These are phyloP conservation scores for Nidularia pulvinata DNA, from an alignment of 768 basidiomycete species.

Conservation along the genomic window DNA sequence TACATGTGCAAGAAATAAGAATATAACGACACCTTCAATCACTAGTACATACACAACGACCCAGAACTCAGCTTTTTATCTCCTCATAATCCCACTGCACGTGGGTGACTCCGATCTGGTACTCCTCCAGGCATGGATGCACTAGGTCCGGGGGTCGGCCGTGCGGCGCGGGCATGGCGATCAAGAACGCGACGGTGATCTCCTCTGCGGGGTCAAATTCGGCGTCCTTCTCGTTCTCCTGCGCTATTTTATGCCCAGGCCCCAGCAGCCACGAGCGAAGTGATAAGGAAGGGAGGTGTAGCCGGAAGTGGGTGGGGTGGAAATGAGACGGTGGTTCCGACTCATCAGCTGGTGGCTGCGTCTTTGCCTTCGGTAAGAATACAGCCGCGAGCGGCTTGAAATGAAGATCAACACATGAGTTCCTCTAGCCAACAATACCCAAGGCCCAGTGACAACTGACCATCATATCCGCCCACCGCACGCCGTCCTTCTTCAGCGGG, in stretches of 20 bases:
- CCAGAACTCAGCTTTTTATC: not conserved
- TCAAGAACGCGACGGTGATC: constrained; percentile 39
- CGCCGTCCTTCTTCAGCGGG: not conserved
- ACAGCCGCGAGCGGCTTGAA: constrained; percentile 19
- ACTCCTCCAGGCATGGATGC: constrained; percentile 21
- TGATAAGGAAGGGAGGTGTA: constrained; percentile 1
- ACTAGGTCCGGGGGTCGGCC: not conserved
- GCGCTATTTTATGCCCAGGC: not conserved
- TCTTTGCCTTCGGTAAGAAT: constrained; percentile 5
- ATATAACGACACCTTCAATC: too few relatives aligned
- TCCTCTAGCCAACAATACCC: too few relatives aligned
- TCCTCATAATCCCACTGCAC: constrained; percentile 26
- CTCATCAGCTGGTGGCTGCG: not conserved
- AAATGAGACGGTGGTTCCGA: not conserved
- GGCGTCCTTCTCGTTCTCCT: not conserved
- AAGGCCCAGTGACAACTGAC: constrained; percentile 6
- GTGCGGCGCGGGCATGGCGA: constrained; percentile 40
- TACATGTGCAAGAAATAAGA: too few relatives aligned
- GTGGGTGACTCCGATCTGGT: constrained; percentile 42
- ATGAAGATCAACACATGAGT: too few relatives aligned
- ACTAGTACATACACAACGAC: too few relatives aligned
- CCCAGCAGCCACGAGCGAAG: constrained; percentile 5
- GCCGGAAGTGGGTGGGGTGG: not conserved
- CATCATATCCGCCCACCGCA: constrained; percentile 14
- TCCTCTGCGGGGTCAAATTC: constrained; percentile 6